Percentiles rank a stretch among this genome's conserved stretches.
Evolutionary conservation across 768 basidiomycete species (phyloP).

Genomic region (Lentinula sp.): DNA sequence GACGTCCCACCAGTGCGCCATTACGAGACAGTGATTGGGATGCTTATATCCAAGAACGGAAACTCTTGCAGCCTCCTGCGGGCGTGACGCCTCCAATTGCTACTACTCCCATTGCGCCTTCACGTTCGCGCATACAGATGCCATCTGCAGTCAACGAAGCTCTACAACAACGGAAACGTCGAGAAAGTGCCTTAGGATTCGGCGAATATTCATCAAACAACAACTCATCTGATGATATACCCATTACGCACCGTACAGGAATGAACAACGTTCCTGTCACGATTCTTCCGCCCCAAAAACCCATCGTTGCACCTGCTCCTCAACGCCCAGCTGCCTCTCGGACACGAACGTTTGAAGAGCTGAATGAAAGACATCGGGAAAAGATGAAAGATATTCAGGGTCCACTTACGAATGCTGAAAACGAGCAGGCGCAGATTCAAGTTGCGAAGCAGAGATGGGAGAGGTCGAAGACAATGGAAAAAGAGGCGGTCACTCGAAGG

Average conservation of each 20-base stretch:
- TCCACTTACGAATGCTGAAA: slow-evolving; percentile 76
- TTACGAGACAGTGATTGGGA: slow-evolving; percentile 81
- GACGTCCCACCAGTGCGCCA: slow-evolving; percentile 70
- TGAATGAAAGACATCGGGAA: slow-evolving; percentile 79
- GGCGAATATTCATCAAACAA: slow-evolving; percentile 28
- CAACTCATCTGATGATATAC: slow-evolving; percentile 44
- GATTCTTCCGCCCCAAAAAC: slow-evolving; percentile 42
- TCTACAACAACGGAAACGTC: slow-evolving; percentile 59
- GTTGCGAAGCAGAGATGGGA: slow-evolving; percentile 84
- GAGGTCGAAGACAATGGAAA: slow-evolving; percentile 65
- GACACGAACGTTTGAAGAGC: slow-evolving; percentile 79
- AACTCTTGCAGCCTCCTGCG: slow-evolving; percentile 76
- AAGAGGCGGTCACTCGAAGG: slow-evolving; percentile 62
- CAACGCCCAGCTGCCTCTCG: slow-evolving; percentile 44
- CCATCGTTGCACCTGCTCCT: slow-evolving; percentile 38
- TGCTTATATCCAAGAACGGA: slow-evolving; percentile 77
- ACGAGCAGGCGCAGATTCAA: slow-evolving; percentile 67
- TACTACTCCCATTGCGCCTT: slow-evolving; percentile 39
- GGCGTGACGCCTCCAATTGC: slow-evolving; percentile 76
- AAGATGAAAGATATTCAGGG: slow-evolving; percentile 79
- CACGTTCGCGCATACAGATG: slow-evolving; percentile 42
- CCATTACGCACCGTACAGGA: slow-evolving; percentile 29
- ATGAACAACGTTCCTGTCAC: slow-evolving; percentile 30
- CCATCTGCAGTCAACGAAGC: slow-evolving; percentile 74
- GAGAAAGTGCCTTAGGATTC: slow-evolving; percentile 60